Percentiles rank a stretch among this genome's conserved stretches.
phyloP scores from a whole-genome alignment of 805 yeast species.

The Starmerella roubikii region DNA sequence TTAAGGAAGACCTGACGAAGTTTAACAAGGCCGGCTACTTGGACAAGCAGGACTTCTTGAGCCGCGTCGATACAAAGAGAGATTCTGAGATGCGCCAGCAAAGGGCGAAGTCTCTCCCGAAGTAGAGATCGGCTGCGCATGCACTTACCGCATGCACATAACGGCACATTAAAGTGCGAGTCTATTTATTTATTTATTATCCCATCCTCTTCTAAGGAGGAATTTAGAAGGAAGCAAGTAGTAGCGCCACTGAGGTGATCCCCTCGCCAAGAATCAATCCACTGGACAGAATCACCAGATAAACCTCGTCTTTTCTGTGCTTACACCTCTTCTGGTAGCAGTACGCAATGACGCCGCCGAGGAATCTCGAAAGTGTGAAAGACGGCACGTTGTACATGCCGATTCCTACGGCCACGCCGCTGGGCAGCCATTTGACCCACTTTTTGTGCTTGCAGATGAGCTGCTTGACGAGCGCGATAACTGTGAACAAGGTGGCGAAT shows the following conservation, averaged over 20 bases:
- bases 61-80: conserved; percentile 50
- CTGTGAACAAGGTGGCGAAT: conserved; percentile 54
- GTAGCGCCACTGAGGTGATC: conserved; percentile 64
- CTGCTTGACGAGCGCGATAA: conserved; percentile 40
- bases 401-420: conserved; percentile 94
- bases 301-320: conserved; percentile 41
- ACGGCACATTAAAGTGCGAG: too few species aligned
- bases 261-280: conserved; percentile 95
- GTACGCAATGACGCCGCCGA: conserved; percentile 68
- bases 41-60: conserved; percentile 80
- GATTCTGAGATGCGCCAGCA: conserved; percentile 31
- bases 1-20: conserved; percentile 64
- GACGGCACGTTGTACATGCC: conserved; percentile 91
- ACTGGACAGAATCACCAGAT: conserved; percentile 75
- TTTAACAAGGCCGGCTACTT: conserved; percentile 84
- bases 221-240: conserved; percentile 44
- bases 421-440: conserved; percentile 48
- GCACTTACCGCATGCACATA: too few species aligned
- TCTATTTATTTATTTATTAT: not conserved
- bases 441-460: conserved; percentile 4
- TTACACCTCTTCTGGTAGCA: conserved; percentile 28
- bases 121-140: not conserved
- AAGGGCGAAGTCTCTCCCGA: conserved; percentile 8
- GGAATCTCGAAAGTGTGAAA: conserved; percentile 81
- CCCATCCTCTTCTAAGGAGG: not conserved